Base-by-base conservation (phyloP, 345 rosid species). In the Brassica rapa region DNA sequence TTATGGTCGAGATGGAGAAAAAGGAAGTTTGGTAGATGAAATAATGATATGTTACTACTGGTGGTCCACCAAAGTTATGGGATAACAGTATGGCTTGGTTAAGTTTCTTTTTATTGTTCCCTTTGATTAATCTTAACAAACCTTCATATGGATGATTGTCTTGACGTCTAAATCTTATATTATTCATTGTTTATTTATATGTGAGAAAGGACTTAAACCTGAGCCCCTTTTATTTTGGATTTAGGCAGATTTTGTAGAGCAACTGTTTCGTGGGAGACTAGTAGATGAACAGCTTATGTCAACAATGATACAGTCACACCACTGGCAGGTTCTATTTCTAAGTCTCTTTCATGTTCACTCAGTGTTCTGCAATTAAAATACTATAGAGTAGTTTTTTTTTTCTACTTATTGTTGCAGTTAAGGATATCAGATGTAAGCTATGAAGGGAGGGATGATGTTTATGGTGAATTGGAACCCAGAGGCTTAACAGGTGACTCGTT, bases 161-260 rank as follows among this genome's bases (percentile, higher is more conserved):
- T 7, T 33, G 39, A 33, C 39, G 8, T 37, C 43, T 37, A 3
- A 37, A 35, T 35, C 39, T 32, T 30, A 8, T 37, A 8, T 9
- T 37, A 37, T 7, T 8, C 43, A 37, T 37, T 37, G 43, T 8
- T 8, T 37, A 2, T 37, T 37, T 37, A 37, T 7, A 37, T 37
- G 55, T 46, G 55, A 46, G 55, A 46, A 46, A 46, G 6, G 16
- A 4, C 55, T 46, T 46, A 46, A 46, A 46, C 55, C 7, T 73
- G 35, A 60, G 69, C 29, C 55, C 29, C 55, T 69, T 29, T 46
- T 72, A 10, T 57, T 80, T 74, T 68, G 81, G 74, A 74, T 85
- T 76, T 89, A 93, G 98, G 93, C 94, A 82, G 94, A 87, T 82
- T 91, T 93, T 74, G 62, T 88, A 70, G 94, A 90, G 85, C 88